phyloP scores from a whole-genome alignment of 768 basidiomycete species.

The Strobilomyces dryophilus region DNA sequence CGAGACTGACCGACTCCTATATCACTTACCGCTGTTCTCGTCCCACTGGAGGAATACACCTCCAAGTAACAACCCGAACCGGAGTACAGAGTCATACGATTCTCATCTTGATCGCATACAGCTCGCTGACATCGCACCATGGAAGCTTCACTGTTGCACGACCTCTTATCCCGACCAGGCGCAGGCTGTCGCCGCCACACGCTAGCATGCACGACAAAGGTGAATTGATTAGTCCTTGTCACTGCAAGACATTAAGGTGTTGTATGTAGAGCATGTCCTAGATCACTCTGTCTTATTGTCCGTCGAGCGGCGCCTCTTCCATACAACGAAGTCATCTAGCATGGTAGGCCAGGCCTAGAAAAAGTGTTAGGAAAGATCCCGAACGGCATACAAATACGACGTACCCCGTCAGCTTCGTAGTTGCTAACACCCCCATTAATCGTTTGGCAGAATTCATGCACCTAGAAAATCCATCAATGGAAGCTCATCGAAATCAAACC shows the following conservation, averaged over 20 bases:
- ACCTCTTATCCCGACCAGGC: background rate
- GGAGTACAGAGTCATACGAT: background rate
- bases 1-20: too few relatives aligned
- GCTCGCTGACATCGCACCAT: background rate
- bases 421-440: conserved; percentile 56
- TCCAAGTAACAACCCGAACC: background rate
- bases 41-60: too few relatives aligned
- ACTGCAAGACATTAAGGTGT: conserved; percentile 15
- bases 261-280: conserved; percentile 10
- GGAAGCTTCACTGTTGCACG: background rate
- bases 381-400: conserved; percentile 21
- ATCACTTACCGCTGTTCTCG: too few relatives aligned
- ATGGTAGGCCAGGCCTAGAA: conserved; percentile 77
- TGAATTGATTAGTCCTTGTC: background rate
- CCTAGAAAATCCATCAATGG: conserved; percentile 36
- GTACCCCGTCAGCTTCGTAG: conserved; percentile 74
- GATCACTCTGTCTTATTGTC: conserved; percentile 4
- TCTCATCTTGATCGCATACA: conserved; percentile 11
- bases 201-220: background rate
- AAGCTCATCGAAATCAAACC: background rate
- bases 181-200: background rate
- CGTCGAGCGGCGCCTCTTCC: conserved; percentile 41
- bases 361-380: background rate
- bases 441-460: conserved; percentile 70
- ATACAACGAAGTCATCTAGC: conserved; percentile 72